Percentiles rank a stretch among this genome's conserved stretches.
phyloP scores from a whole-genome alignment of 805 yeast species.

The Metschnikowia baotianmanensis region DNA sequence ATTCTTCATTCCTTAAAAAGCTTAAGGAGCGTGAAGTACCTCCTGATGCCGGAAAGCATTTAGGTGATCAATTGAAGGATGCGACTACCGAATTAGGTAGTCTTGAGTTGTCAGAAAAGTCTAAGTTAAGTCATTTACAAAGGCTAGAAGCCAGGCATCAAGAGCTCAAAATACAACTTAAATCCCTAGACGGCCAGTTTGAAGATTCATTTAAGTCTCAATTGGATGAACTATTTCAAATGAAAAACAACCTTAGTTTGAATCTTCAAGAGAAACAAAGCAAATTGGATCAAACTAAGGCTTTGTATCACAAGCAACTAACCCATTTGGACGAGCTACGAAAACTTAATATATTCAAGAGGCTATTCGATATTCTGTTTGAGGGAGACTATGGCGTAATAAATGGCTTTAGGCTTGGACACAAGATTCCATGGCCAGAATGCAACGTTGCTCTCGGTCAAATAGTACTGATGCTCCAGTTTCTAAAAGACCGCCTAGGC shows the following conservation, averaged over 20 bases:
- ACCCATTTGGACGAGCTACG: conserved; percentile 69
- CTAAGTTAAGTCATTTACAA: conserved; percentile 31
- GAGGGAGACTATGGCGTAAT: conserved; percentile 74
- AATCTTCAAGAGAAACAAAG: conserved; percentile 49
- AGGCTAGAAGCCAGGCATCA: conserved; percentile 41
- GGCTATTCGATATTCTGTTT: conserved; percentile 78
- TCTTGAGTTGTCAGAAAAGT: conserved; percentile 40
- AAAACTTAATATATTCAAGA: conserved; percentile 77
- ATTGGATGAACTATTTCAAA: conserved; percentile 44
- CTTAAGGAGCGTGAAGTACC: conserved; percentile 46
- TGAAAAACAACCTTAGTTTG: conserved; percentile 55
- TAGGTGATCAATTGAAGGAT: conserved; percentile 8
- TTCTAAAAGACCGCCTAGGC: conserved; percentile 56
- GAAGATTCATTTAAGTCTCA: conserved; percentile 36
- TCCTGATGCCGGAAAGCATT: conserved; percentile 18
- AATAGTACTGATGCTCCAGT: conserved; percentile 63
- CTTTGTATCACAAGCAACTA: conserved; percentile 59
- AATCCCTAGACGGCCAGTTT: conserved; percentile 40
- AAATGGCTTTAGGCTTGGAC: conserved; percentile 80
- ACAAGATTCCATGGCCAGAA: conserved; percentile 82
- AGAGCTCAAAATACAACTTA: conserved; percentile 49
- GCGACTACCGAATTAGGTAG: conserved; percentile 37
- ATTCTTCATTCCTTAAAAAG: conserved; percentile 68
- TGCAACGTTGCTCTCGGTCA: conserved; percentile 92
- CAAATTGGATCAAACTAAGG: conserved; percentile 61